Percentiles rank a stretch among this genome's conserved stretches.
phyloP scores from a whole-genome alignment of 495 filamentous ascomycete species.

The Xanthoparmelia taractica region DNA sequence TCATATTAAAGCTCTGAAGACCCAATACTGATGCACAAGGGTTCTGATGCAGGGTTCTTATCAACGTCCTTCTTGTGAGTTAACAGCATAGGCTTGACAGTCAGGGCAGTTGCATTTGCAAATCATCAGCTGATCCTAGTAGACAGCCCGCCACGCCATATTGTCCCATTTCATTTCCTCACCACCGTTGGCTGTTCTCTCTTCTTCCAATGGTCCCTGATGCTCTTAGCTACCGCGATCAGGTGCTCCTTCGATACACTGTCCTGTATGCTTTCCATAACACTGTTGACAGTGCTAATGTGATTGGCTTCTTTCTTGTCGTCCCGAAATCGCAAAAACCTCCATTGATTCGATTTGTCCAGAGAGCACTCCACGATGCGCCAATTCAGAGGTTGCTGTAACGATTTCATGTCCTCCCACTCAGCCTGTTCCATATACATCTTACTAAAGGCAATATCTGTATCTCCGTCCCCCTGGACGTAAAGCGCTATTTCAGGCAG shows the following conservation, averaged over 20 bases:
- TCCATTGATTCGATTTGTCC: constrained; percentile 66
- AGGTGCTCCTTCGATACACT: constrained; percentile 59
- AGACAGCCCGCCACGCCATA: background rate
- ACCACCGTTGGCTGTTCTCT: constrained; percentile 26
- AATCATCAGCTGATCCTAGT: background rate
- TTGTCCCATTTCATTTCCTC: background rate
- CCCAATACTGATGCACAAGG: background rate
- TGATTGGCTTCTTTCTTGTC: constrained; percentile 92
- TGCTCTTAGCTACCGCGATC: constrained; percentile 52
- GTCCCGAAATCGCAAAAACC: constrained; percentile 77
- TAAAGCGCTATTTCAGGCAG: constrained; percentile 50
- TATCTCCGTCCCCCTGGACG: constrained; percentile 46
- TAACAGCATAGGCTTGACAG: background rate
- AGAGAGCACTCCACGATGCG: constrained; percentile 81
- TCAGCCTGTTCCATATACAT: constrained; percentile 66
- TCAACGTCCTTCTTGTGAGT: background rate
- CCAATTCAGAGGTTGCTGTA: constrained; percentile 66
- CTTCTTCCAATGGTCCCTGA: constrained; percentile 69
- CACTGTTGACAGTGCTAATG: constrained; percentile 66
- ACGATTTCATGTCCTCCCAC: constrained; percentile 72
- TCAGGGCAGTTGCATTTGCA: background rate
- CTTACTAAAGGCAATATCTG: constrained; percentile 54
- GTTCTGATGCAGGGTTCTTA: too few species aligned
- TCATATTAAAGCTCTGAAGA: background rate
- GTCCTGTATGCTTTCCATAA: constrained; percentile 76